These are phyloP conservation scores for Tricholoma sp. DNA, from an alignment of 768 basidiomycete genomes.

Conservation along the genomic window DNA sequence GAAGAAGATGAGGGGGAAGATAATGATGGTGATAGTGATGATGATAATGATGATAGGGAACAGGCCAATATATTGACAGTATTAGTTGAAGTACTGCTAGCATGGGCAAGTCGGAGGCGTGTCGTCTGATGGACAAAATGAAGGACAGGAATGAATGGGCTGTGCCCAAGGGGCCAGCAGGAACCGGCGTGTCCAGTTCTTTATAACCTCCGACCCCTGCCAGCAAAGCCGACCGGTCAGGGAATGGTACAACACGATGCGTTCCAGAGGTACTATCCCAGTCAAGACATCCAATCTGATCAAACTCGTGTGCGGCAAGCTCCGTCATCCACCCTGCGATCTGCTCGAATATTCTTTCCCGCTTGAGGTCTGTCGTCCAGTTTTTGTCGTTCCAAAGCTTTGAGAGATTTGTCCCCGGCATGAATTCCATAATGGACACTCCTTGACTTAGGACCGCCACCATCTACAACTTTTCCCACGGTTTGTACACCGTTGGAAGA, in stretches of 20 bases:
- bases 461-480: too few relatives aligned
- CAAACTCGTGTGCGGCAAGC: constrained; percentile 5
- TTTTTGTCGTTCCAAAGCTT: constrained; percentile 14
- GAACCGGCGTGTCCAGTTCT: neutral
- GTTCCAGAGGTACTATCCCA: neutral
- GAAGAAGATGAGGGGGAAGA: too few relatives aligned
- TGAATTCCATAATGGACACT: constrained; percentile 12
- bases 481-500: too few relatives aligned
- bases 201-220: too few relatives aligned
- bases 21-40: too few relatives aligned
- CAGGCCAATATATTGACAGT: too few relatives aligned
- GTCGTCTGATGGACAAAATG: neutral
- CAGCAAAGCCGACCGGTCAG: constrained; percentile 5
- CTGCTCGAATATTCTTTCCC: constrained; percentile 6
- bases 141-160: neutral
- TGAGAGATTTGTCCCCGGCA: constrained; percentile 10
- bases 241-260: constrained; percentile 1
- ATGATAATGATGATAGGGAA: too few relatives aligned
- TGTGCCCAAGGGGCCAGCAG: neutral
- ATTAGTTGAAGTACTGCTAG: neutral
- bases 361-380: constrained; percentile 4
- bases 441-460: too few relatives aligned
- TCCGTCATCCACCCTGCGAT: constrained; percentile 9
- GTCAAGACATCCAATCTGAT: neutral
- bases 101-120: neutral